Conservation (phyloP, 495 filamentous ascomycete genomes). For the Tuber magnatum region DNA sequence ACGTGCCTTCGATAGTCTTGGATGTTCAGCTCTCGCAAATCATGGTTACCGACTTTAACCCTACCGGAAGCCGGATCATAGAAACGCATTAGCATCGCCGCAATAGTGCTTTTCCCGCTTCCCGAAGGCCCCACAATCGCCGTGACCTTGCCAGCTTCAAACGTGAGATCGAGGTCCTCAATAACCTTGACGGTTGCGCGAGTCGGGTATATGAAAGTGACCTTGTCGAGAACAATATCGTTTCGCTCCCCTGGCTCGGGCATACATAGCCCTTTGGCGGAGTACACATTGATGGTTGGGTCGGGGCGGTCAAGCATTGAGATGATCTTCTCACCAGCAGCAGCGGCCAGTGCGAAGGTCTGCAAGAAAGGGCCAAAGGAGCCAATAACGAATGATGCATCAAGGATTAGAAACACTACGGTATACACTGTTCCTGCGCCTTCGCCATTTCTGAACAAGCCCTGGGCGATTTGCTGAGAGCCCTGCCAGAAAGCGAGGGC, state of each 20-base stretch:
- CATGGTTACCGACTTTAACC: conserved; percentile 51
- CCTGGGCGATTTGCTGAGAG: conserved; percentile 43
- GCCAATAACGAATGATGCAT: conserved; percentile 43
- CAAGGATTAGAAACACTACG: conserved; percentile 49
- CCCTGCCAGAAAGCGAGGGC: conserved; percentile 52
- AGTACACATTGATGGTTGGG: conserved; percentile 41
- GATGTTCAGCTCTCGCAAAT: conserved; percentile 53
- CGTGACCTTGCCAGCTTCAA: conserved; percentile 54
- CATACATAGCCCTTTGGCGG: conserved; percentile 36
- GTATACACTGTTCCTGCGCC: conserved; percentile 50
- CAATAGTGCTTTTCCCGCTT: conserved; percentile 65
- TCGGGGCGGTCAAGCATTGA: conserved; percentile 46
- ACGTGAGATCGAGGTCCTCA: conserved; percentile 47
- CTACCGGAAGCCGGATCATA: conserved; percentile 50
- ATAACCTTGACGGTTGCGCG: conserved; percentile 53
- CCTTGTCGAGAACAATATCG: conserved; percentile 27
- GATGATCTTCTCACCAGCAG: conserved; percentile 46
- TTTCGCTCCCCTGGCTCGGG: conserved; percentile 31
- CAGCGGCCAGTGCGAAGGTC: conserved; percentile 47
- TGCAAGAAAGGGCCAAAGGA: conserved; percentile 47
- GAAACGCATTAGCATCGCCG: conserved; percentile 51
- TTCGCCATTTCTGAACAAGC: conserved; percentile 33
- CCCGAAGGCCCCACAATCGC: conserved; percentile 65
- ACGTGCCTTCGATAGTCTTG: conserved; percentile 53
- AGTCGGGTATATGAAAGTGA: conserved; percentile 57